Base-by-base conservation (phyloP, 148 eudicot genomes). In the Cornus controversa region DNA sequence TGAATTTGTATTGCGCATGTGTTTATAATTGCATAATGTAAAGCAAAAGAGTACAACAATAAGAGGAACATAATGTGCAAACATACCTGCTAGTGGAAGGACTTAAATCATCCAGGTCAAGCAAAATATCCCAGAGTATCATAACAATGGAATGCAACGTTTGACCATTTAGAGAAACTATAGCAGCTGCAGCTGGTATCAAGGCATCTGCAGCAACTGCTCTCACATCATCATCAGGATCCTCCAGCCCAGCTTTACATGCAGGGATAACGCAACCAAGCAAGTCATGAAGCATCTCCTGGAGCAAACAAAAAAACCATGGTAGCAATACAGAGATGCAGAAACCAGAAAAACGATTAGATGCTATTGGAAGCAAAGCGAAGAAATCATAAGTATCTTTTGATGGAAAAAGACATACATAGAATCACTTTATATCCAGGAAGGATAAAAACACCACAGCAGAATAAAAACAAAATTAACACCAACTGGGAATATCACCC, bases 151-250 rank as follows among this genome's bases (percentile, higher is more conserved):
- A 80, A 82, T 93, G 88, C 85, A 96, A 81, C 10, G 87, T 84
- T 68, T 87, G 83, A 79, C 95, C 91, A 81, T 86, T 87, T 18
- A 85, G 78, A 79, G 92, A 87, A 72, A 90, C 97, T 73, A 96
- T 87, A 42, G 94, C 86, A 58, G 95, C 83, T 54, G 98, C 96
- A 75, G 97, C 85, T 37, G 99, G 99, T 80, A 96, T 93, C 70
- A 96, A 84, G 68, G 99, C 98, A 84, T 96, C 99, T 73, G 99
- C 99, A 65, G 99, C 98, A 80, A 96, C 99, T 27, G 99, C 99
- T 83, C 99, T 88, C 11, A 96, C 99, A 90, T 96, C 99, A 85
- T 96, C 99, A 88, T 96, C 99, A 74, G 98, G 98, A 80, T 96
- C 99, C 84, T 90, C 99, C 37, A 96, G 93, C 68, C 99, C 99